Base-by-base conservation (phyloP, 148 eudicot genomes). In the Arbutus unedo region DNA sequence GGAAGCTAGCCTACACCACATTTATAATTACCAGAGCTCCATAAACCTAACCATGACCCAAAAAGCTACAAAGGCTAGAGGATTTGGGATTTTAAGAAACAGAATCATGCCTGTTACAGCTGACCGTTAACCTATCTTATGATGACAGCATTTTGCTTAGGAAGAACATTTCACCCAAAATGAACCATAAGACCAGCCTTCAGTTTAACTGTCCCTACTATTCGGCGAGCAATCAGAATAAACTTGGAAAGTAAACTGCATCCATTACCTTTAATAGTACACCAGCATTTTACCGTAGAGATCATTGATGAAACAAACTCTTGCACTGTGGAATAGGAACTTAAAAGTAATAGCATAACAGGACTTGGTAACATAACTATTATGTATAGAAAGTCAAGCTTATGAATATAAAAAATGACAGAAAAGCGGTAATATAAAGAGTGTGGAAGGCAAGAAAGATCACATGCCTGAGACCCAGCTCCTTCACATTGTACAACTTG, bases 391-490 rank as follows among this genome's bases (percentile, higher is more conserved):
- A 56, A 54, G 19, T 9, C 41, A 31, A 56, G 60, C 67, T 18
- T 9, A 47, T n/a, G 4, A 55, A 6, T 14, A 25, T 15, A 60
- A 49, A 78, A 11, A 21, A 0, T 13, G 4, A 45, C 41, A 41
- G 14, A 56, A 77, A 54, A 31, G 47, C 49, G 8, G 68, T 56
- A 56, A 78, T 16, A 79, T 53, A 21, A 44, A 38, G 71, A 57
- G 55, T 11, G 38, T 44, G 2, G 54, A 59, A 19, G 72, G 53
- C 41, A 47, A 11, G 6, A 45, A 67, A 59, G 31, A 41, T 44
- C 62, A 56, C 82, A 83, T 83, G 87, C 90, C 92, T 91, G 94
- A 21, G 86, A 77, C 75, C 90, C 94, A 81, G 70, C 72, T 70
- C 88, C 86, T 79, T 91, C 91, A 81, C 84, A 77, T 57, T 86